A percentile compares a stretch with the other conserved stretches of the same genome.
phyloP scores from a whole-genome alignment of 306 rosid genomes.

The Medicago truncatula region DNA sequence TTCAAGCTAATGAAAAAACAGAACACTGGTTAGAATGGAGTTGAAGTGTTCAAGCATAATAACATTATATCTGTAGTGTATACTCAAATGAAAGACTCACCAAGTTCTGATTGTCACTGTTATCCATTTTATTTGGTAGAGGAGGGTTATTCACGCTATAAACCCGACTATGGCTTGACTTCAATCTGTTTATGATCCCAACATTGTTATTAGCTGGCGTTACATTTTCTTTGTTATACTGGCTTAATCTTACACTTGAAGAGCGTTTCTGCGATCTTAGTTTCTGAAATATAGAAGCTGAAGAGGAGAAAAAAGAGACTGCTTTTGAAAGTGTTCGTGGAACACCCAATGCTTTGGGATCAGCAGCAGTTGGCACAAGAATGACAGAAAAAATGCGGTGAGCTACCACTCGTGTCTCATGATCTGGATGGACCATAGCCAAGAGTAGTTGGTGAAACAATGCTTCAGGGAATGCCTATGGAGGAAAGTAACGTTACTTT shows the following conservation, averaged over 20 bases:
- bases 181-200: slow-evolving; percentile 63
- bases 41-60: not conserved
- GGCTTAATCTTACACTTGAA: slow-evolving; percentile 54
- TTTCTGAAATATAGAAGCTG: slow-evolving; percentile 93
- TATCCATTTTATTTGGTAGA: slow-evolving; percentile 41
- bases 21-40: slow-evolving; percentile 16
- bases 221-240: slow-evolving; percentile 44
- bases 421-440: slow-evolving; percentile 95
- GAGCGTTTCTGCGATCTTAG: slow-evolving; percentile 65
- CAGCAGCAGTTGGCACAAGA: slow-evolving; percentile 74
- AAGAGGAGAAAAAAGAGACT: slow-evolving; percentile 86
- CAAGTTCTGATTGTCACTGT: slow-evolving; percentile 48
- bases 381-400: slow-evolving; percentile 87
- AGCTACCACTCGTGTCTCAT: slow-evolving; percentile 83
- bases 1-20: slow-evolving; percentile 23
- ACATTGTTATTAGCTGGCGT: slow-evolving; percentile 41
- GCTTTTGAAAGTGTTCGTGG: slow-evolving; percentile 85
- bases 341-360: slow-evolving; percentile 54
- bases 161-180: slow-evolving; percentile 57
- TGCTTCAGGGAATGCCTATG: slow-evolving; percentile 92
- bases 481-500: slow-evolving; percentile 39
- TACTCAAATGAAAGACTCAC: slow-evolving; percentile 58
- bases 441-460: slow-evolving; percentile 87
- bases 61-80: slow-evolving; percentile 7
- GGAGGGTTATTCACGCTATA: slow-evolving; percentile 54